A percentile compares a stretch with the other conserved stretches of the same genome.
phyloP scores from a whole-genome alignment of 2,329 filamentous ascomycete genomes.

The Clarireedia monteithiana region DNA sequence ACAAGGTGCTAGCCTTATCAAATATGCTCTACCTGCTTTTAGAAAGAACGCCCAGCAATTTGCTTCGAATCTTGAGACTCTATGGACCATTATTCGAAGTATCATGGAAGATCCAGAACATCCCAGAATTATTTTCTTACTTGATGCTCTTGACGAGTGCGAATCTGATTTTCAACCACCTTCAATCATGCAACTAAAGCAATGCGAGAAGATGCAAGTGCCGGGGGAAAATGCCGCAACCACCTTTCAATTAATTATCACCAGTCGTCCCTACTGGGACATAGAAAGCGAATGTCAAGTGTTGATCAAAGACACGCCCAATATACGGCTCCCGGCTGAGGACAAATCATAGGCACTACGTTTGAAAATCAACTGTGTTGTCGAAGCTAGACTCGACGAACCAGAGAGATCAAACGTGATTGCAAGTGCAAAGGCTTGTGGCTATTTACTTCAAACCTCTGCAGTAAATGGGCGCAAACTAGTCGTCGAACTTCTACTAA shows the following conservation, averaged over 20 bases:
- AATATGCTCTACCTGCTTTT: conserved; percentile 1
- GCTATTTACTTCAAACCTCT: too few relatives aligned
- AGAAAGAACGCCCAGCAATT: neutral
- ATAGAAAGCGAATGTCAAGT: conserved; percentile 2
- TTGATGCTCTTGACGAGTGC: conserved; percentile 9
- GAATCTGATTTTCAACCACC: neutral
- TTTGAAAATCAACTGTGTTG: conserved; percentile 9
- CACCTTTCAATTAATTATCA: conserved; percentile 1
- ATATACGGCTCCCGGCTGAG: conserved; percentile 4
- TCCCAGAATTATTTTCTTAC: conserved; percentile 2
- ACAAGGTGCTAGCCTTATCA: neutral
- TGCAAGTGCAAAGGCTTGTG: neutral
- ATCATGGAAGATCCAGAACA: neutral
- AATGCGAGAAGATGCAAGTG: neutral
- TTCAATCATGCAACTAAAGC: neutral
- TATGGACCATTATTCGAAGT: conserved; percentile 1
- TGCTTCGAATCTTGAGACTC: neutral
- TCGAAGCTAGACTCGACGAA: neutral
- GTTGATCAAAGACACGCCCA: neutral
- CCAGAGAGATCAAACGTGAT: neutral
- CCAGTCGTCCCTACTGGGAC: conserved; percentile 7
- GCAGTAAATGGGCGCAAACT: too few relatives aligned
- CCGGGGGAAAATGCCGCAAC: neutral
- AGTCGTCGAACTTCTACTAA: neutral
- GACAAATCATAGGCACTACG: neutral